phyloP scores from a whole-genome alignment of 2,329 filamentous ascomycete genomes.

The Pseudogymnoascus destructans region DNA sequence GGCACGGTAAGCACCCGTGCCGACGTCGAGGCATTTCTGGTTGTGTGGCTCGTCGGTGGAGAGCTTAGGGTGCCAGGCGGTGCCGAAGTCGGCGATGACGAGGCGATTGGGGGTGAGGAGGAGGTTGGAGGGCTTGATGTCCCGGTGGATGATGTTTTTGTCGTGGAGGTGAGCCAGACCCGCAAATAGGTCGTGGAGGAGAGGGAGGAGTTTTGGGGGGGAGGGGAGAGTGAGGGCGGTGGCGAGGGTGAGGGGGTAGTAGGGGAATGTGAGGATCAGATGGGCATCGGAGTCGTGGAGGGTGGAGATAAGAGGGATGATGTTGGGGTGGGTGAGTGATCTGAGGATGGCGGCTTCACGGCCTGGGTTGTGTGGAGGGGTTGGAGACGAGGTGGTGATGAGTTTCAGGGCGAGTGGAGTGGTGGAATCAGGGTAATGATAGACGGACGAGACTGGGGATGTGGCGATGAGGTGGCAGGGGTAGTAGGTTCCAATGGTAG shows the following conservation, averaged over 20 bases:
- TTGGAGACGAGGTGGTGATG: constrained; percentile 53
- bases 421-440: constrained; percentile 43
- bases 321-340: constrained; percentile 40
- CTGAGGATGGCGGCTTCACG: constrained; percentile 67
- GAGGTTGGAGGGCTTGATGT: constrained; percentile 87
- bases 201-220: constrained; percentile 27
- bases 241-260: constrained; percentile 60
- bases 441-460: constrained; percentile 75
- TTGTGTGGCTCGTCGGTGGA: constrained; percentile 47
- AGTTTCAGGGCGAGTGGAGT: constrained; percentile 64
- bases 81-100: constrained; percentile 66
- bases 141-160: constrained; percentile 74
- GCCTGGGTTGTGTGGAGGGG: constrained; percentile 68
- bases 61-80: constrained; percentile 61
- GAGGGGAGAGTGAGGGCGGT: constrained; percentile 37
- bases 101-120: constrained; percentile 65
- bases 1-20: constrained; percentile 80
- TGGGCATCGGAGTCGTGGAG: constrained; percentile 59
- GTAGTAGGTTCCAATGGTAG: constrained; percentile 40
- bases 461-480: constrained; percentile 42
- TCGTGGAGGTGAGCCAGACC: constrained; percentile 61
- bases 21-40: constrained; percentile 79
- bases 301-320: constrained; percentile 58
- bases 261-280: constrained; percentile 76
- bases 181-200: constrained; percentile 53